Evolutionary conservation across 78 protist species (phyloP).

Genomic region (Dictyostelium discoideum): DNA sequence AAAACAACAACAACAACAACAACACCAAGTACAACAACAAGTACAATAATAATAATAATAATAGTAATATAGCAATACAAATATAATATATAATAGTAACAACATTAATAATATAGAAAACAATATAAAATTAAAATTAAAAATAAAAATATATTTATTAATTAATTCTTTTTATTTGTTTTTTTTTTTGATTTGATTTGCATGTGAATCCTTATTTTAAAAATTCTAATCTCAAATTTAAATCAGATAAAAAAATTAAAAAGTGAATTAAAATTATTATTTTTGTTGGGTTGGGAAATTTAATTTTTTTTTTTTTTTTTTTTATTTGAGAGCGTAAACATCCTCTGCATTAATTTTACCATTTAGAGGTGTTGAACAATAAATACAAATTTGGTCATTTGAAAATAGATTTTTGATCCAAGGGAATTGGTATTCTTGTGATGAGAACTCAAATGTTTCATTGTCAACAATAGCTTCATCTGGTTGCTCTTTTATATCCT

Average conservation of each 20-base stretch:
- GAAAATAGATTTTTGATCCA: neutral
- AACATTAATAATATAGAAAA: neutral
- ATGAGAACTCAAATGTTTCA: neutral
- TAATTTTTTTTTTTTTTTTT: neutral
- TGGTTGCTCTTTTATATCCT: neutral
- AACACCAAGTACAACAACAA: too few species aligned
- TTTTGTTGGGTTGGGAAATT: too few species aligned
- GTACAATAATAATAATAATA: too few species aligned
- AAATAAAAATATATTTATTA: neutral
- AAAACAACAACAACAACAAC: too few species aligned
- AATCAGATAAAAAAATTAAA: neutral
- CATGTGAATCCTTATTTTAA: too few species aligned
- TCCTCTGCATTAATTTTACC: neutral
- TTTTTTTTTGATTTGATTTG: too few species aligned
- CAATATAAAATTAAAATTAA: neutral
- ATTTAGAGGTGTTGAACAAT: neutral
- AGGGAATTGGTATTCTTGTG: neutral
- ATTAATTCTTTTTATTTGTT: neutral
- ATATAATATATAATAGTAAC: neutral
- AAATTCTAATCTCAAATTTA: too few species aligned
- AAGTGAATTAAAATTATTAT: too few species aligned
- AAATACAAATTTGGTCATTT: neutral
- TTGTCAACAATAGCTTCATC: neutral
- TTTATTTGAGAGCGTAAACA: neutral
- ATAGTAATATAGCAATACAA: neutral